Evolutionary conservation across 2,329 filamentous ascomycete genomes (phyloP).

Genomic region (Claviceps monticola): DNA sequence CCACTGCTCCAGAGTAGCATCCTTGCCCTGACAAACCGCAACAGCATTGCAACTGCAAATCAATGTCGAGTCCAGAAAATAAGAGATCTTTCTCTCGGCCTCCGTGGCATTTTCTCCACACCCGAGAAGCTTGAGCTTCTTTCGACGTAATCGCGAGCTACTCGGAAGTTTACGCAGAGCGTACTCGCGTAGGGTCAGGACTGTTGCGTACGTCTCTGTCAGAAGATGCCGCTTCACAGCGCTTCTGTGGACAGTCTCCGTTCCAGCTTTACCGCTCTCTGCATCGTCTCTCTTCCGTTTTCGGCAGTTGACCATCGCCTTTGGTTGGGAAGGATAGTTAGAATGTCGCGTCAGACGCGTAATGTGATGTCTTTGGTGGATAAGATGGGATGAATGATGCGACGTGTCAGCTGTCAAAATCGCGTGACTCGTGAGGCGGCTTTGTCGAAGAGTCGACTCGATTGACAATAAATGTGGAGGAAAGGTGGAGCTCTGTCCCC

Average conservation of each 20-base stretch:
- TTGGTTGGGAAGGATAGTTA: not conserved
- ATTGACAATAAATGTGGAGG: too few relatives aligned
- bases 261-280: constrained; percentile 6
- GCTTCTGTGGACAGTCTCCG: constrained; percentile 4
- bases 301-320: constrained; percentile 12
- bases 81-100: constrained; percentile 30
- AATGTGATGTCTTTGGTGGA: not conserved
- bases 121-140: constrained; percentile 38
- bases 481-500: too few relatives aligned
- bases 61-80: constrained; percentile 55
- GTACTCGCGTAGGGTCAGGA: constrained; percentile 57
- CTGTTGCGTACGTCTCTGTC: constrained; percentile 49
- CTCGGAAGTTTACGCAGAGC: constrained; percentile 50
- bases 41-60: constrained; percentile 37
- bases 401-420: not conserved
- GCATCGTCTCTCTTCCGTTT: constrained; percentile 15
- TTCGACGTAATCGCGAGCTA: constrained; percentile 49
- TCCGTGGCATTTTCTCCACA: constrained; percentile 13
- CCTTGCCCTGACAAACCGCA: constrained; percentile 11
- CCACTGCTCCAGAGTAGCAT: constrained; percentile 41
- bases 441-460: too few relatives aligned
- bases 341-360: not conserved
- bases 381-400: not conserved
- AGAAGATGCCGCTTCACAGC: constrained; percentile 47
- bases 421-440: too few relatives aligned